Base-by-base conservation (phyloP, 2,329 filamentous ascomycete genomes). In the Zymoseptoria ardabiliae region DNA sequence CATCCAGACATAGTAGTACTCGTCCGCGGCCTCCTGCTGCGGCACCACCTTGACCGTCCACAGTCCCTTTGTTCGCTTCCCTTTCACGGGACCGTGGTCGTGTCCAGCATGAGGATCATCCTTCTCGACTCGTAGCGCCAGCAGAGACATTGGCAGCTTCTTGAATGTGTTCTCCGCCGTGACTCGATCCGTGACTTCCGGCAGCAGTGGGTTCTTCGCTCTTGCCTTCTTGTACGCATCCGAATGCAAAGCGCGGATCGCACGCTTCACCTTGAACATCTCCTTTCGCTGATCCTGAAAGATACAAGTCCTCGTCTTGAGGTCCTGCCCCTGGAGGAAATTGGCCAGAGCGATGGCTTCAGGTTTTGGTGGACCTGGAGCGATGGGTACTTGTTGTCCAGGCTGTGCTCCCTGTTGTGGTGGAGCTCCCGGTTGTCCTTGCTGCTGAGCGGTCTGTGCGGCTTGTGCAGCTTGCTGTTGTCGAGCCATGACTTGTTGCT, bases 201-300 rank as follows among this genome's bases (percentile, higher is more conserved):
- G 94, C 4, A 97, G 86, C 52, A 91, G 84, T 5, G 91, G 85
- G 77, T 96, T 94, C 85, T 96, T 96, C 74, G 88, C 88, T 71
- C 88, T 78, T 60, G 91, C 91, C 79, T 96, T 96, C 68, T 86
- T 83, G 77, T 99, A 99, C 49, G 88, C 91, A 54, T 90, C 89
- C 21, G 91, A 94, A 75, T 96, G 81, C 57, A 99, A 82, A 25
- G 90, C 91, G 69, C 94, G 89, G 63, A 99, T 87, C 49, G 94
- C 94, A 73, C 94, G 90, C 82, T 97, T 97, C 74, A 99, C 94
- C 82, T 88, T 89, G 77, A 99, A 97, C 90, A 99, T 95, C 66
- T 99, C 93, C 78, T 96, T 97, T 70, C 94, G 85, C 81, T 97
- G 92, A 69, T 94, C 94, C 66, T 97, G 92, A 65, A 97, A 83